Evolutionary conservation across 768 basidiomycete species (phyloP), one percentile per base, ranked within the genome.

Genomic region (Lanmaoa pseudosensibilis): DNA sequence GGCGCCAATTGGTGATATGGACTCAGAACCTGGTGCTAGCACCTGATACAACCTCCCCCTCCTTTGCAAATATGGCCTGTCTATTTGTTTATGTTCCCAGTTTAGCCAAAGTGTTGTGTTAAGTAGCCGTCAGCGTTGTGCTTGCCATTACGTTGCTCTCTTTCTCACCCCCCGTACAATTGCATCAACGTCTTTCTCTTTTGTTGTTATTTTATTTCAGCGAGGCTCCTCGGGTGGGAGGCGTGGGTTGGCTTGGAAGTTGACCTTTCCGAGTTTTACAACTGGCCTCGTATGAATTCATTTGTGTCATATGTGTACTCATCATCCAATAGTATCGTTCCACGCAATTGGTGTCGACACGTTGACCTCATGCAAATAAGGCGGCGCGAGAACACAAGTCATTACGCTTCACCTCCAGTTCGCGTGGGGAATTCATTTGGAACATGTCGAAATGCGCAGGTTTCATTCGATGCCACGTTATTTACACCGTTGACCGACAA

Each of bases 401-500:
- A 21, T 47, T 54, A 38, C 21, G 51, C 27, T 25, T 12, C 27
- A 15, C 23, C 7, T n/a, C 13, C 15, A n/a, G 25, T 30, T 36
- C 43, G 25, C 16, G 41, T 52, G 21, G 23, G 10, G 19, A 27
- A 15, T 19, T 27, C 18, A 30, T 36, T 16, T 48, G 38, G 25
- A 46, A 54, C 38, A n/a, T 11, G 34, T 52, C n/a, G 36, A 32
- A 50, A 36, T n/a, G n/a, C n/a, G 46, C 21, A 16, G 4, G 33
- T 39, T 50, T 43, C 52, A 50, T 53, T 45, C 7, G 48, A 51
- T 53, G 38, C 40, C 38, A 50, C 57, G 21, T 51, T 75, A 94
- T 77, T 93, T 94, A 80, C 92, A 94, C 65, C 92, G 80, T 64
- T 93, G 90, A 10, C 85, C 85, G 11, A 94, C 87, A 59, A 94